These are phyloP conservation scores for Haplosporangium gracile DNA, from an alignment of 192 early-diverging fungal species.

Conservation along the genomic window DNA sequence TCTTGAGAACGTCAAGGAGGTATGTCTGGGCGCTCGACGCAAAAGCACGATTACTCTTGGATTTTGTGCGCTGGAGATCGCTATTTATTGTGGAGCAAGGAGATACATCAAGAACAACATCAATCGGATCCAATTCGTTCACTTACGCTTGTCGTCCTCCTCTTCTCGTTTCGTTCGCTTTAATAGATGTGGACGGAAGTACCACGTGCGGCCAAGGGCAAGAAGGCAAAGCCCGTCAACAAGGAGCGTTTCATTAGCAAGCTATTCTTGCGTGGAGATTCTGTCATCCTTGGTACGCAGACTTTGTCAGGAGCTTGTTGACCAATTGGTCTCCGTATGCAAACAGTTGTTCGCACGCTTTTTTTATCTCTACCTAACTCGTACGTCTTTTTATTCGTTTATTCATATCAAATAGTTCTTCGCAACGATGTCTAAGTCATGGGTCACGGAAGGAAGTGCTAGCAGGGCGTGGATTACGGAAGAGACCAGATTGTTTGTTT, in stretches of 20 bases:
- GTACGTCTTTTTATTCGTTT: not conserved
- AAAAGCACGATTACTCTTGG: no score
- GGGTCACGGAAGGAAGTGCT: not conserved
- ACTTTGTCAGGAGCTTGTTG: not conserved
- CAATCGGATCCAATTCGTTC: not conserved
- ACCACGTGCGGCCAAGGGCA: slow-evolving; percentile 93
- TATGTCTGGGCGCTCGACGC: slow-evolving; percentile 28
- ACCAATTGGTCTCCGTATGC: not conserved
- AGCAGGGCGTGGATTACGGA: not conserved
- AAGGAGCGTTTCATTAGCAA: slow-evolving; percentile 99
- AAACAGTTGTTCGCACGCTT: not conserved
- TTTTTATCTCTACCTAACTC: not conserved
- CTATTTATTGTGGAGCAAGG: no score
- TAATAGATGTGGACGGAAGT: slow-evolving; percentile 95
- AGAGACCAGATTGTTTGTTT: not conserved
- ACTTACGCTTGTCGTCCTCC: not conserved
- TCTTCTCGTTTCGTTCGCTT: slow-evolving; percentile 2
- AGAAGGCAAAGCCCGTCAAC: slow-evolving; percentile 96
- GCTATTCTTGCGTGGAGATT: slow-evolving; percentile 98
- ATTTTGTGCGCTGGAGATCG: no score
- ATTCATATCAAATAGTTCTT: slow-evolving; percentile 22
- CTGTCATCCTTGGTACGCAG: slow-evolving; percentile 84
- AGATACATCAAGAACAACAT: not conserved
- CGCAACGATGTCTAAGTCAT: slow-evolving; percentile 44
- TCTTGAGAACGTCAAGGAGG: slow-evolving; percentile 98